Conservation (phyloP, 1,139 yeast species). For the Diutina pseudorugosa region DNA sequence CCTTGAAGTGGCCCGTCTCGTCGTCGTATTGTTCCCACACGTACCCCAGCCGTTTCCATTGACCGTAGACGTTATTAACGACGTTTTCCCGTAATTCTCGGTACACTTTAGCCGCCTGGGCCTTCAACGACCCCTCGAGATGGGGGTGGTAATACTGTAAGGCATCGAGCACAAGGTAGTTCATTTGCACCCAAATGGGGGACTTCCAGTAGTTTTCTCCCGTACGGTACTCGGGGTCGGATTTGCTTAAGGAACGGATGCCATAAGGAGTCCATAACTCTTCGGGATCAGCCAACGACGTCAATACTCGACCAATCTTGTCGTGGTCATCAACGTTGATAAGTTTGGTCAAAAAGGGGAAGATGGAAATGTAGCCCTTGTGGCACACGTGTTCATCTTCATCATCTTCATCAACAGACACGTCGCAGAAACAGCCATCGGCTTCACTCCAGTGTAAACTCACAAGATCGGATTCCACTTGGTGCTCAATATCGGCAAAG, state of each 20-base stretch:
- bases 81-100: slow-evolving; percentile 48
- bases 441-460: slow-evolving; percentile 70
- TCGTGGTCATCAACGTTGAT: slow-evolving; percentile 39
- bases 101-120: slow-evolving; percentile 31
- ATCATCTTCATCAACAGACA: slow-evolving; percentile 63
- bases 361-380: slow-evolving; percentile 75
- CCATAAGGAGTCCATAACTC: slow-evolving; percentile 76
- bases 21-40: slow-evolving; percentile 92
- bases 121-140: slow-evolving; percentile 16
- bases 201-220: slow-evolving; percentile 96
- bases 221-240: slow-evolving; percentile 53
- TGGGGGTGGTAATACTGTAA: slow-evolving; percentile 36
- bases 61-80: slow-evolving; percentile 51
- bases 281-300: slow-evolving; percentile 52
- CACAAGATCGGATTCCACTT: slow-evolving; percentile 53
- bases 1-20: slow-evolving; percentile 57
- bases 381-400: slow-evolving; percentile 62
- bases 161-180: slow-evolving; percentile 68
- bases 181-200: slow-evolving; percentile 87
- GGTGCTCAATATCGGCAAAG: slow-evolving; percentile 41
- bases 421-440: slow-evolving; percentile 68
- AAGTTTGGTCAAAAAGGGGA: slow-evolving; percentile 74
- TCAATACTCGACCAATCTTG: slow-evolving; percentile 39
- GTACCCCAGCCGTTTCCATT: slow-evolving; percentile 68
- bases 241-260: slow-evolving; percentile 65